Evolutionary conservation across 352 stramenopile genomes (phyloP), one percentile per base, ranked within the genome.

Genomic region (Pythium chondricola): DNA sequence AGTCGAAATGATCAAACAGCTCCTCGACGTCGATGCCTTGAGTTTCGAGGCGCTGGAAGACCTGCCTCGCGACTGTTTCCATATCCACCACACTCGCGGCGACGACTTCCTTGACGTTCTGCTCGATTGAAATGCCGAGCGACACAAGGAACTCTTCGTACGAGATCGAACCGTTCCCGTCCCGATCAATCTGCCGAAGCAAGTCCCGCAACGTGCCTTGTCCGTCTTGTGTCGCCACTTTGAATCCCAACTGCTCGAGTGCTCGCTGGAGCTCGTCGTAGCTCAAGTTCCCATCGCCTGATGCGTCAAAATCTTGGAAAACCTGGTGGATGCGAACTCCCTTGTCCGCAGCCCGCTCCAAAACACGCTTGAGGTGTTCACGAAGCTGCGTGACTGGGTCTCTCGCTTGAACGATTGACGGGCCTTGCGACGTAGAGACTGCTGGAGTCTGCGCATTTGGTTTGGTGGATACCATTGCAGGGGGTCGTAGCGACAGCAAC

Each of bases 81-180:
- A 85, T 83, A 41, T 85, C 65, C 14, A 82, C 59, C 1, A 64
- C 49, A 0, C 56, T 83, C 22, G 63, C 52, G 9, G 66, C 33
- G 2, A 85, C 45, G 14, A 74, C 59, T 29, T 86, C 71, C 13
- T 59, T 41, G 38, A 71, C 70, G 52, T 80, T 80, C 21, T 63
- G 36, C 45, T 74, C 57, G 6, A 80, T 6, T 1, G 63, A 61
- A 13, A 85, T 67, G 2, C 68, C 68, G n/a, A 91, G 41, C 2
- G 67, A 75, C 21, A 62, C 43, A 8, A 91, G 59, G 40, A 96
- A 95, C 40, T 96, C 87, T 1, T 62, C 48, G 48, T 94, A 86
- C 9, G 83, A 88, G 17, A 96, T 76, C 2, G 45, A 61, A 0
- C 76, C 80, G 38, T 92, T 67, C 16, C 63, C 56, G 40, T 92